Base-by-base conservation (phyloP, 345 rosid genomes). In the Aegle marmelos region DNA sequence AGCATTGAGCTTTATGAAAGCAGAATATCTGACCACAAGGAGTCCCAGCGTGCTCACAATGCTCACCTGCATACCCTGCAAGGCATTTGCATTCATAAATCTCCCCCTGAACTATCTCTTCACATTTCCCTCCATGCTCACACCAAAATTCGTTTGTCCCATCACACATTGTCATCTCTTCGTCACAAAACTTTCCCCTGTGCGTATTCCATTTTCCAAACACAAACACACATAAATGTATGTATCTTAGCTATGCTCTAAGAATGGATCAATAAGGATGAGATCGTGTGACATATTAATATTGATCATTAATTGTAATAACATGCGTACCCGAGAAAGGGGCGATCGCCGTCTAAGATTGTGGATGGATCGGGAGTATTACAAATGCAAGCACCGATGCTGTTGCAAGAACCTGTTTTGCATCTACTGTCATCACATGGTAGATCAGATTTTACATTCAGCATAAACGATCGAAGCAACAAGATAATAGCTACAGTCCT, bases 101-200 rank as follows among this genome's bases (percentile, higher is more conserved):
- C 74, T 85, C 86, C 4, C 86, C 88, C 76, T 80, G 86, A 60
- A 85, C 82, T 16, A 82, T 82, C 80, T 80, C 86, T 41, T 80
- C 74, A 34, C 86, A 82, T 34, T 36, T 76, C 74, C 86, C 84
- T 6, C 79, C 84, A 37, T 78, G 75, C 53, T 80, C 81, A 13
- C 88, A 85, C 88, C 88, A 85, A 58, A 82, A 82, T 31, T 80
- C 68, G 57, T 80, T 82, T 2, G 82, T 82, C n/a, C 86, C 88
- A 10, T 85, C 86, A 62, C 88, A 85, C 85, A 85, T 85, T 36
- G 80, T 83, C 88, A 76, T 85, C 71, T 81, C 79, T 73, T 80
- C 82, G 37, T 82, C 76, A 33, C 86, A 85, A 22, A 56, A 83
- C 7, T 69, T 30, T 30, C 84, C 88, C 34, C 84, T 85, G 78